A percentile compares a stretch with the other conserved stretches of the same genome.
phyloP scores from a whole-genome alignment of 2,329 filamentous ascomycete genomes.

The Pseudogymnoascus sp. region DNA sequence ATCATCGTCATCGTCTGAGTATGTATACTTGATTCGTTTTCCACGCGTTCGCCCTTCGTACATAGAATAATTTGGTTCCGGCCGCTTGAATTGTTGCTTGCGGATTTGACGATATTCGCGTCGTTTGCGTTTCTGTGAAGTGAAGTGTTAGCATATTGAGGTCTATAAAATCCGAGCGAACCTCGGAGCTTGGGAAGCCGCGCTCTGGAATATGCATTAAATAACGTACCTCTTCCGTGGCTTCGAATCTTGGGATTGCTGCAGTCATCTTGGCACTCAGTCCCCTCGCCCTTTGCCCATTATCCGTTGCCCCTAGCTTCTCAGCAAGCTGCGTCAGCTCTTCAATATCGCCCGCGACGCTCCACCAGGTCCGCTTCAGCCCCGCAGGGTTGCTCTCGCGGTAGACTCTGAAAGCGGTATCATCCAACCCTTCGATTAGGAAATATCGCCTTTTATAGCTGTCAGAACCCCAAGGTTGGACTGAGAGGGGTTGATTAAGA shows the following conservation, averaged over 20 bases:
- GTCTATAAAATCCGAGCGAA: not conserved
- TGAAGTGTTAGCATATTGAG: slow-evolving; percentile 6
- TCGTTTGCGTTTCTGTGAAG: slow-evolving; percentile 74
- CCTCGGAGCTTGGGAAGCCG: not conserved
- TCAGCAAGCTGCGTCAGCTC: slow-evolving; percentile 70
- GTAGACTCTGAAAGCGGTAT: slow-evolving; percentile 90
- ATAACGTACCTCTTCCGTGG: slow-evolving; percentile 70
- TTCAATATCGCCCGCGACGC: slow-evolving; percentile 82
- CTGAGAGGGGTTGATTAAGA: slow-evolving; percentile 76
- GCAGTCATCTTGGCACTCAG: slow-evolving; percentile 70
- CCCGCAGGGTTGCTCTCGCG: slow-evolving; percentile 81
- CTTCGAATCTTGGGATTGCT: slow-evolving; percentile 85
- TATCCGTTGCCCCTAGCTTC: slow-evolving; percentile 70
- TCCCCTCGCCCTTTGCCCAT: slow-evolving; percentile 70
- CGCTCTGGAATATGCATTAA: not conserved
- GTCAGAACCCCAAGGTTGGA: slow-evolving; percentile 85
- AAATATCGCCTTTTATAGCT: slow-evolving; percentile 90
- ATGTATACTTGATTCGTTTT: slow-evolving; percentile 95
- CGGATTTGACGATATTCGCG: slow-evolving; percentile 84
- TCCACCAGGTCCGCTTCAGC: slow-evolving; percentile 79
- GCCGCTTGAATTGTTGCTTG: slow-evolving; percentile 42
- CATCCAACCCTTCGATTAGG: slow-evolving; percentile 86
- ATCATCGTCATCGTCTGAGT: slow-evolving; percentile 72
- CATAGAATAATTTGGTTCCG: slow-evolving; percentile 55
- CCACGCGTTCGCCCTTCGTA: slow-evolving; percentile 95